Conservation (phyloP, 2,329 filamentous ascomycete genomes). For the Hypocrella siamensis region DNA sequence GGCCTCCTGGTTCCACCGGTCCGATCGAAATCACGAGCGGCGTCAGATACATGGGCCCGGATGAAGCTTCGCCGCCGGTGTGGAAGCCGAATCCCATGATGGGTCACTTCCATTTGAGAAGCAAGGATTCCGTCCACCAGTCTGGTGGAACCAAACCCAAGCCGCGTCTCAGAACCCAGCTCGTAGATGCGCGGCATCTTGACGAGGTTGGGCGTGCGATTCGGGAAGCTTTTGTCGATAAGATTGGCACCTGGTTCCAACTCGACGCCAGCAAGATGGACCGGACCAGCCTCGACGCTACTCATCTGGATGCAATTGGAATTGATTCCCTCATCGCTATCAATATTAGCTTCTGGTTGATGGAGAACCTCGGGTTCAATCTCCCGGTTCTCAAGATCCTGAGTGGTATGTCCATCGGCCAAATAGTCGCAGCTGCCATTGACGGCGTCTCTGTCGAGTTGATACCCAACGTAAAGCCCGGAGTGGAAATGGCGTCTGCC, state of each 20-base stretch:
- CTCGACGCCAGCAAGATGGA: too few relatives aligned
- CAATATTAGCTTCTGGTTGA: conserved; percentile 31
- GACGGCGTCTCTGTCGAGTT: not conserved
- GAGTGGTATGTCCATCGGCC: conserved; percentile 5
- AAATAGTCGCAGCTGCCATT: conserved; percentile 3
- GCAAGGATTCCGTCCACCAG: too few relatives aligned
- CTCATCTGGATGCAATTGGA: too few relatives aligned
- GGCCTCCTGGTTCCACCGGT: not conserved
- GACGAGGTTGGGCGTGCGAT: too few relatives aligned
- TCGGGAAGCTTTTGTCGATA: too few relatives aligned
- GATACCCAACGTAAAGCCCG: not conserved
- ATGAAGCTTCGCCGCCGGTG: not conserved
- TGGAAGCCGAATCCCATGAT: not conserved
- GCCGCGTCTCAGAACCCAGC: too few relatives aligned
- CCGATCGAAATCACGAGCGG: not conserved
- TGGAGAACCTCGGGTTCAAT: conserved; percentile 24
- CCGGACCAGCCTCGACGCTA: too few relatives aligned
- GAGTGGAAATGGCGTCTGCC: not conserved
- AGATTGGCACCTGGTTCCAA: too few relatives aligned
- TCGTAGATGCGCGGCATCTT: too few relatives aligned
- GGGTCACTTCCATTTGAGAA: too few relatives aligned
- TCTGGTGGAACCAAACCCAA: too few relatives aligned
- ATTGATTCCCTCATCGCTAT: conserved; percentile 18
- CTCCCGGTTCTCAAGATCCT: conserved; percentile 27
- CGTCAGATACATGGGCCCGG: not conserved